Evolutionary conservation across 2,329 filamentous ascomycete genomes (phyloP), one percentile per base, ranked within the genome.

Genomic region (Paecilomyces sp.): DNA sequence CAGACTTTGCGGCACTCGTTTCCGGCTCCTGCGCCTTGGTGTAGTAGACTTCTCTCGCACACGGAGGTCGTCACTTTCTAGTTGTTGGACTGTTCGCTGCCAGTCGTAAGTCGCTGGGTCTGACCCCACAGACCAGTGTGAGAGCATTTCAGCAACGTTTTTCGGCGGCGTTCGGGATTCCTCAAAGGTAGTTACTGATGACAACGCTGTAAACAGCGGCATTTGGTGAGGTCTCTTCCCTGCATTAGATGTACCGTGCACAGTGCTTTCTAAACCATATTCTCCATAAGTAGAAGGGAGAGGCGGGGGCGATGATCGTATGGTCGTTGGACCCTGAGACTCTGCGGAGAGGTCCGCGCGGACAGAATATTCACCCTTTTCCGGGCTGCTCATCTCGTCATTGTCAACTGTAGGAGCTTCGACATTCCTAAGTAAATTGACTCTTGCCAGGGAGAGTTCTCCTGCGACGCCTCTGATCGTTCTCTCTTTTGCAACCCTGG

Each of bases 401-500:
- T 36, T 25, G 7, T 55, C 54, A 28, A 25, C 36, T 13, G 54
- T 31, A 22, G 41, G 53, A 33, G 34, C 24, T 31, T 13, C 57
- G 13, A 57, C n/a, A 6, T 59, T 63, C 22, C 64, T 67, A 47
- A 65, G 59, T 12, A 65, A 60, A 12, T 66, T 57, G n/a, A 76
- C 62, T n/a, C 68, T 67, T 57, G 74, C 67, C 22, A 77, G 59
- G 28, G 68, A 64, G n/a, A 78, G 60, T 59, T 78, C 74, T 13
- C 69, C 70, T 24, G 72, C 67, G 54, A 77, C 59, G 4, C 64
- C 66, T 50, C 75, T 69, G 54, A 77, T 72, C 9, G 70, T 60
- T 60, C 66, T 73, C 59, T 77, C 75, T 61, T 77, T 78, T 54
- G 66, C 65, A 1, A 75, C 68, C 36, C 75, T 67, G n/a, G 73